These are phyloP conservation scores for Prunus yedoensis DNA, from an alignment of 331 rosid species.

Conservation along the genomic window DNA sequence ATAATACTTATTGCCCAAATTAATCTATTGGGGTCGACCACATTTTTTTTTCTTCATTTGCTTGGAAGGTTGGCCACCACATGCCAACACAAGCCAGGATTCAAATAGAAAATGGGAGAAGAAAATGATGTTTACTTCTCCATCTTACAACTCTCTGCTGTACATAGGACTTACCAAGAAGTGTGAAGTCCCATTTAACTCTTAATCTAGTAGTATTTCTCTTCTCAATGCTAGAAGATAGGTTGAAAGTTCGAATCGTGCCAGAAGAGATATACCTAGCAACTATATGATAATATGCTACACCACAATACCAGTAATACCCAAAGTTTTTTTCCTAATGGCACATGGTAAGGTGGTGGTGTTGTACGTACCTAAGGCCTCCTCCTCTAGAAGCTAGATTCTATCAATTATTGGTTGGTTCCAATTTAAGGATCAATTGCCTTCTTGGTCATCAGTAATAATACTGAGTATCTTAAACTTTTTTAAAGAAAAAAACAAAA, in stretches of 20 bases:
- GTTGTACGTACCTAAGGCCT: background rate
- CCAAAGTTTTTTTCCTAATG: background rate
- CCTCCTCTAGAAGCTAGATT: background rate
- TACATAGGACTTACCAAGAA: background rate
- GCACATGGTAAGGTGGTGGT: background rate
- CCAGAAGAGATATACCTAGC: too few relatives aligned
- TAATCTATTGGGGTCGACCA: background rate
- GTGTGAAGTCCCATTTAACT: too few relatives aligned
- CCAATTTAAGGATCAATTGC: constrained; percentile 20
- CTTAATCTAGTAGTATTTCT: too few relatives aligned
- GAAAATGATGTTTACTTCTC: background rate
- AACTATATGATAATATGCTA: background rate
- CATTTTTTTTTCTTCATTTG: background rate
- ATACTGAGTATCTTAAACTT: constrained; percentile 7
- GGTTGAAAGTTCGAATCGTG: too few relatives aligned
- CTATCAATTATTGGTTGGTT: background rate
- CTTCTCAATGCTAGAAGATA: too few relatives aligned
- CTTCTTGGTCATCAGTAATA: background rate
- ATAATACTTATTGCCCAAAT: background rate
- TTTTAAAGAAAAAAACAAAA: constrained; percentile 9
- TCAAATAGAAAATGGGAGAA: background rate
- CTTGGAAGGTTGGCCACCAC: background rate
- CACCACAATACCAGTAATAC: background rate
- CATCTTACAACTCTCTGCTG: too few relatives aligned
- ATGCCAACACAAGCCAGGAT: background rate